Percentiles rank a stretch among this genome's conserved stretches.
phyloP scores from a whole-genome alignment of 257 asterid species.

The Osmanthus fragrans region DNA sequence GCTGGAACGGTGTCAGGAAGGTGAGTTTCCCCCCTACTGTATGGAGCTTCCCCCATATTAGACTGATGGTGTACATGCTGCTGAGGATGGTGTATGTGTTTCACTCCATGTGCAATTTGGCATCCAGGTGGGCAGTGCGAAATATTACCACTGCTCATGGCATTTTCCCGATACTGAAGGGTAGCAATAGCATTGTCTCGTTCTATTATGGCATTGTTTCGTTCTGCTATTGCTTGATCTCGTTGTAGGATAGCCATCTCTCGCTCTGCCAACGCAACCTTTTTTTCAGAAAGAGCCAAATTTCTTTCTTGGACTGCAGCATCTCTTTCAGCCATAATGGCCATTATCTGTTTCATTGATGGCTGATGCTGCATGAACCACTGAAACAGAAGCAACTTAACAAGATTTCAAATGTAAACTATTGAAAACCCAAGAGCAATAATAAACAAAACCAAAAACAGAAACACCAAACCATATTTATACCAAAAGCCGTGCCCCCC shows the following conservation, averaged over 20 bases:
- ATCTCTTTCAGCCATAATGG: conserved; percentile 88
- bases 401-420: background rate
- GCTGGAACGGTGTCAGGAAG: conserved; percentile 44
- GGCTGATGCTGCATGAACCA: conserved; percentile 98
- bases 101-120: conserved; percentile 70
- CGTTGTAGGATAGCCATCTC: conserved; percentile 88
- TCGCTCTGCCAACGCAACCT: conserved; percentile 84
- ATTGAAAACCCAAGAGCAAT: background rate
- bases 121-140: conserved; percentile 75
- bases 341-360: conserved; percentile 94
- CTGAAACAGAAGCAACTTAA: conserved; percentile 36
- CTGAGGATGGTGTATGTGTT: conserved; percentile 80
- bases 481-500: too few species aligned
- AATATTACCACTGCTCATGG: conserved; percentile 46
- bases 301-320: conserved; percentile 96
- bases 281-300: conserved; percentile 83
- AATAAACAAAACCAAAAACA: background rate
- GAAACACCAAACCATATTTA: background rate
- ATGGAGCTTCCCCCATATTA: conserved; percentile 54
- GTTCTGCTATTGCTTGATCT: conserved; percentile 82
- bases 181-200: conserved; percentile 87
- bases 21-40: conserved; percentile 48
- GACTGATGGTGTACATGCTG: conserved; percentile 56
- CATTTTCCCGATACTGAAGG: conserved; percentile 69
- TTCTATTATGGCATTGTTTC: conserved; percentile 82